Base-by-base conservation (phyloP, 2,329 filamentous ascomycete species). In the Paraphoma sp. region DNA sequence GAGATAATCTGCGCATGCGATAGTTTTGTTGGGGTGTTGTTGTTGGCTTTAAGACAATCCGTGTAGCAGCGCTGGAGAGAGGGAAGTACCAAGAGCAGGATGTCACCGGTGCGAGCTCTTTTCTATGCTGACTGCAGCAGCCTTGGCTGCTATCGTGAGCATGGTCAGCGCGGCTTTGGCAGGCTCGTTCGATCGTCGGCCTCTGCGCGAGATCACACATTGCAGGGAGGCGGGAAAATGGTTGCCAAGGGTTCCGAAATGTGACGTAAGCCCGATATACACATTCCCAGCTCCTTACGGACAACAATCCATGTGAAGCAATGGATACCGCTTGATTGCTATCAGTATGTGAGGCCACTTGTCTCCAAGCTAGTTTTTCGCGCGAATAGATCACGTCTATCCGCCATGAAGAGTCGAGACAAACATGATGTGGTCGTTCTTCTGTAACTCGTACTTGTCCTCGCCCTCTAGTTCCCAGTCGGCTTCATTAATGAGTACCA, bases 401-500 rank as follows among this genome's bases (percentile, higher is more conserved):
- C 95, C 95, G 55, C 95, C 95, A 76, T 99, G 95, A 59, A 99
- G 82, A 16, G 95, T 99, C 59, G 93, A 97, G 60, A 99, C 93
- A 79, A 99, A 99, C 64, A 98, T 83, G 67, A 99, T 91, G 73
- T 91, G 94, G 80, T 99, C 95, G 56, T 88, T 86, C 59, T 82
- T 78, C 78, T 94, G 88, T 55, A 99, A 80, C 78, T 93, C 89
- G 74, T 98, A 98, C 64, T 87, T 85, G 73, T 95, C 93, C 78
- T 98, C 94, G 16, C 93, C 95, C 78, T 98, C 95, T 11, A 99
- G 86, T 77, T 98, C 95, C 95, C 95, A 99, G 76, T 99, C 95
- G 28, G 93, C 92, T 69, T 99, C 95, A 74, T 99, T 99, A 77
- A 99, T 96, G 54, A 99, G 84, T 29, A 97, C 94, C 43, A 99